Evolutionary conservation across 2,329 filamentous ascomycete species (phyloP), one percentile per base, ranked within the genome.

Genomic region (Boeremia exigua): DNA sequence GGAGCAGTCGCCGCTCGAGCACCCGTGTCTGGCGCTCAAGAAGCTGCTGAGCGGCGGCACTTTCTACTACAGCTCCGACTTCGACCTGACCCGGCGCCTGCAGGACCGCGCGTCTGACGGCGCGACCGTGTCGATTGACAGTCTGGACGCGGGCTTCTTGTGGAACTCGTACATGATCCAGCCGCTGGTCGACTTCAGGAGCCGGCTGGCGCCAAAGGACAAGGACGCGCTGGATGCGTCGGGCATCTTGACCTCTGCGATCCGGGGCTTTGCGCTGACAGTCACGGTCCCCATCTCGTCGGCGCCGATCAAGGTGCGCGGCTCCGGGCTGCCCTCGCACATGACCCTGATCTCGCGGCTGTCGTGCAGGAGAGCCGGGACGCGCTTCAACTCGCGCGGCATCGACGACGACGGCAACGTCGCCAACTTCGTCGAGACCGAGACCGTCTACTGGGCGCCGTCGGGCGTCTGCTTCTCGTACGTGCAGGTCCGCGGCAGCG

Each of bases 121-220:
- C 17, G 84, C 87, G 39, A 87, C 89, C 0, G 93, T 98, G 60
- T 91, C 96, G 60, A 92, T 97, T 58, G 92, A 96, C 72, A 95
- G 91, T 69, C 87, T 98, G 59, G 92, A 99, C 74, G 89, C 92
- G 68, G 89, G 90, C 1, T 97, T 96, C 72, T 79, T 99, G 15
- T 99, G 95, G 95, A 99, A 99, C 72, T 96, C 92, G 3, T 97
- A 96, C 77, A 97, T 99, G 92, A 96, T 99, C 67, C 88, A 90
- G 61, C 93, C 95, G 5, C 82, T 99, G 49, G 88, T 97, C 28
- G 86, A 92, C 73, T 98, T 99, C 73, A 88, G 95, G 38, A 92
- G 89, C 28, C 86, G 91, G 15, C 82, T 99, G 42, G 84, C 91
- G 58, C 84, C 86, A 6, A 83, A 85, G 49, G 92, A 97, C 65